Evolutionary conservation across 1,284 basidiomycete species (phyloP), one percentile per base, ranked within the genome.

Genomic region (Fomitopsis palustris): DNA sequence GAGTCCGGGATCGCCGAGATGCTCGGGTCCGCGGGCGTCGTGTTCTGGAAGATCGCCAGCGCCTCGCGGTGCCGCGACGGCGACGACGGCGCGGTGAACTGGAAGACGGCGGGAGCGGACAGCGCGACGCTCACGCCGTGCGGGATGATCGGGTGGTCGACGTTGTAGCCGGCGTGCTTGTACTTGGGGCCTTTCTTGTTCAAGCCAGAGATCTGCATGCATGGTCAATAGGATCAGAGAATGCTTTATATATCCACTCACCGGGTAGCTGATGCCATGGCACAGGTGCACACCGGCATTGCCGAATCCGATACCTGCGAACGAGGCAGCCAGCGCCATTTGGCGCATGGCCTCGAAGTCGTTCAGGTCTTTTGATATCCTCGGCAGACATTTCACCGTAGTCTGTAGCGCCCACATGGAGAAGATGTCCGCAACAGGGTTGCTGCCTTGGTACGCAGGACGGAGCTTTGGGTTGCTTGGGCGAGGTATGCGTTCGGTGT

Each of bases 401-500:
- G 95, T 92, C 70, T 89, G 85, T 60, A 98, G 78, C 4, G 96
- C 96, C 96, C 96, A 98, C 63, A 92, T 80, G 6, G 94, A 95
- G 77, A 98, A 98, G 56, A 98, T 93, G 71, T 98, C 96, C 5
- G 94, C 92, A 42, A 97, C 93, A 5, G 96, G 96, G 75, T 98
- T 98, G 65, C 92, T 91, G 53, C 96, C 96, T 76, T 98, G 96
- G 71, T 98, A 98, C 8, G 96, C 93, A 23, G 93, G 96, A 52
- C 96, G 83, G 56, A 94, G 78, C 53, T 95, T 88, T 3, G 96
- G 96, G 76, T 98, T 97, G 16, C 84, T 70, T 0, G 96, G 96
- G 37, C 96, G 85, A 16, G 95, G 96, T 0, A 81, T 87, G 55
- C 96, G 89, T 74, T 97, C 92, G 38, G 85, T 88, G 74, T 96